phyloP scores from a whole-genome alignment of 371 early-diverging fungal species.

The Circinella minor region DNA sequence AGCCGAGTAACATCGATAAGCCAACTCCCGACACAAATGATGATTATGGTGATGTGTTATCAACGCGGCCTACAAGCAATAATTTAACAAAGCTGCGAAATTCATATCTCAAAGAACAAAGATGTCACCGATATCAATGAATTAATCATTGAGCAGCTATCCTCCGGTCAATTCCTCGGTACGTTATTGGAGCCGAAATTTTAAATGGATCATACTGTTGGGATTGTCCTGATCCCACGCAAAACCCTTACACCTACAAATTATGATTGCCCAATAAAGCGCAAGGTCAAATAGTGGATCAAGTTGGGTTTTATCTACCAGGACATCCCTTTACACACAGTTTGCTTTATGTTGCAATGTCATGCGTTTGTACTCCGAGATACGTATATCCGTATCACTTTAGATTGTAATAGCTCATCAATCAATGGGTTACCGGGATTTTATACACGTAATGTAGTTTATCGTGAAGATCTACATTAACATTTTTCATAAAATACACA shows the following conservation, averaged over 20 bases:
- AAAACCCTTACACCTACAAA: background rate
- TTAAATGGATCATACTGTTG: background rate
- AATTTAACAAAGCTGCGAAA: too few relatives aligned
- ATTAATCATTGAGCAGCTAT: too few relatives aligned
- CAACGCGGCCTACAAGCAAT: too few relatives aligned
- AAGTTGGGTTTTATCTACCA: conserved; percentile 24
- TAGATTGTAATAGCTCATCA: background rate
- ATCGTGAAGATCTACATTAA: too few relatives aligned
- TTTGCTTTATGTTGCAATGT: conserved; percentile 8
- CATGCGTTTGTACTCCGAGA: conserved; percentile 1
- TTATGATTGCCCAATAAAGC: conserved; percentile 18
- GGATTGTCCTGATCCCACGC: background rate
- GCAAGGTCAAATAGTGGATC: conserved; percentile 29
- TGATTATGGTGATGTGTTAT: too few relatives aligned
- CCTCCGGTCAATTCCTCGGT: background rate
- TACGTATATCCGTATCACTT: background rate
- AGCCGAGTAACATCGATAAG: too few relatives aligned
- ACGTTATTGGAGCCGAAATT: conserved; percentile 1
- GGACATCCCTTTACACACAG: conserved; percentile 25
- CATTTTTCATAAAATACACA: too few relatives aligned
- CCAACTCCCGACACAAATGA: too few relatives aligned
- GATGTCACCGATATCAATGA: too few relatives aligned
- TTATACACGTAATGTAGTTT: too few relatives aligned
- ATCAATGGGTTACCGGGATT: too few relatives aligned
- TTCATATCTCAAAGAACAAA: too few relatives aligned